phyloP scores from a whole-genome alignment of 2,329 filamentous ascomycete species.

The Penicillium sclerotiorum region DNA sequence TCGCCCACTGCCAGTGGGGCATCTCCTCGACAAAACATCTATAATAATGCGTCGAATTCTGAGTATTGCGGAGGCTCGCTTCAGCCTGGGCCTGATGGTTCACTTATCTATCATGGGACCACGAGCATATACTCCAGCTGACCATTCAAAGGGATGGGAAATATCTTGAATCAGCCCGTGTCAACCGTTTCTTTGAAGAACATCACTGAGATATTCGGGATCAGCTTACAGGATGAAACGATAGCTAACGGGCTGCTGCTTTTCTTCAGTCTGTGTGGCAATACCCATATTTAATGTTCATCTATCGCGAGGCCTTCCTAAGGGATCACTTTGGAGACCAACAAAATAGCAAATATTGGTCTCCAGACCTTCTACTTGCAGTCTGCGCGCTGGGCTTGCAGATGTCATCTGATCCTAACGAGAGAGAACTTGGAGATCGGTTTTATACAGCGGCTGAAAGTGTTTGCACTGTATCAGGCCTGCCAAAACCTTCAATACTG shows the following conservation, averaged over 20 bases:
- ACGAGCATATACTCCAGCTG: not conserved
- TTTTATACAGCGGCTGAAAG: not conserved
- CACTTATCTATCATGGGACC: not conserved
- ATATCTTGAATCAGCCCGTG: not conserved
- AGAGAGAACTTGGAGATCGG: not conserved
- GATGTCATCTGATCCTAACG: not conserved
- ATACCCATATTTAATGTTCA: not conserved
- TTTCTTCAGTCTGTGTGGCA: slow-evolving; percentile 1
- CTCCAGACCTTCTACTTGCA: not conserved
- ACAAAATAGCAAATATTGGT: not conserved
- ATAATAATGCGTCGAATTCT: not conserved
- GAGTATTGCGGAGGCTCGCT: not conserved
- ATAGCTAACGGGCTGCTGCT: not conserved
- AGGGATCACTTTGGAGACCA: not conserved
- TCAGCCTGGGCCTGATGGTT: not conserved
- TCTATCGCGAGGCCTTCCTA: not conserved
- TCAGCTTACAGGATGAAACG: not conserved
- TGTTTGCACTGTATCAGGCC: not conserved
- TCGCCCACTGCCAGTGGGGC: not conserved
- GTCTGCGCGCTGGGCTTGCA: not conserved
- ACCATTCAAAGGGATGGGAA: not conserved
- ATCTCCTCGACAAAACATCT: not conserved
- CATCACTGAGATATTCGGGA: not conserved
- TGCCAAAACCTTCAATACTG: not conserved
- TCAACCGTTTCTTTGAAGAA: not conserved